Conservation (phyloP, 2,329 filamentous ascomycete genomes). For the Colletotrichum gloeosporioides region DNA sequence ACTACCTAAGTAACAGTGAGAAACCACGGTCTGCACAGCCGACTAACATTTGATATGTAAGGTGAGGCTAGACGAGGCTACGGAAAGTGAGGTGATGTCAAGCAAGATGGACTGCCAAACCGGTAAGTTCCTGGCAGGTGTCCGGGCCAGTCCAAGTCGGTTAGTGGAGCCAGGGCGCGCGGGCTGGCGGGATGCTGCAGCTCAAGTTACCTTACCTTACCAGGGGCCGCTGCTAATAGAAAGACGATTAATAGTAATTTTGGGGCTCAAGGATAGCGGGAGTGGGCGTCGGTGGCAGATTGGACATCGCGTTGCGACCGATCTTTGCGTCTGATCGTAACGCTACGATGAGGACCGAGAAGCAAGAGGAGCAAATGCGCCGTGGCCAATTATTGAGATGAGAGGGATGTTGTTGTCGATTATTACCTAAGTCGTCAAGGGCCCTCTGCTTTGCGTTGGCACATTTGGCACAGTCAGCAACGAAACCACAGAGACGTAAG, state of each 20-base stretch:
- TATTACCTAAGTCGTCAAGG: not conserved
- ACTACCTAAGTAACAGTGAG: not conserved
- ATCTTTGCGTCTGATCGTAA: not conserved
- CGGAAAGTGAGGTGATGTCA: not conserved
- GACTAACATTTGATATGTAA: not conserved
- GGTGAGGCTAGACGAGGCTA: not conserved
- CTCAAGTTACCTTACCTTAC: not conserved
- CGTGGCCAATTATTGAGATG: not conserved
- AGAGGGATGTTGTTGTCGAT: not conserved
- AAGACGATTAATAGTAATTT: slow-evolving; percentile 3
- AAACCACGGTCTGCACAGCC: not conserved
- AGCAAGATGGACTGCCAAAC: not conserved
- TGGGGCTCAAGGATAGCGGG: slow-evolving; percentile 1
- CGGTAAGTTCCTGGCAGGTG: not conserved
- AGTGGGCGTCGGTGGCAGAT: not conserved
- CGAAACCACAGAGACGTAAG: not conserved
- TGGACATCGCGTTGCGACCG: not conserved
- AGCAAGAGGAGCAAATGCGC: not conserved
- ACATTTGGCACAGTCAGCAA: not conserved
- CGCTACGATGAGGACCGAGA: not conserved
- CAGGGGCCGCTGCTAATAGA: not conserved
- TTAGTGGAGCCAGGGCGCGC: not conserved
- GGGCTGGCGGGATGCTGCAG: slow-evolving; percentile 11
- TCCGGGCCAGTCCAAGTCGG: not conserved
- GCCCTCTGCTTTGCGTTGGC: not conserved